phyloP scores from a whole-genome alignment of 2,329 filamentous ascomycete genomes.

The Thelonectria blattea region DNA sequence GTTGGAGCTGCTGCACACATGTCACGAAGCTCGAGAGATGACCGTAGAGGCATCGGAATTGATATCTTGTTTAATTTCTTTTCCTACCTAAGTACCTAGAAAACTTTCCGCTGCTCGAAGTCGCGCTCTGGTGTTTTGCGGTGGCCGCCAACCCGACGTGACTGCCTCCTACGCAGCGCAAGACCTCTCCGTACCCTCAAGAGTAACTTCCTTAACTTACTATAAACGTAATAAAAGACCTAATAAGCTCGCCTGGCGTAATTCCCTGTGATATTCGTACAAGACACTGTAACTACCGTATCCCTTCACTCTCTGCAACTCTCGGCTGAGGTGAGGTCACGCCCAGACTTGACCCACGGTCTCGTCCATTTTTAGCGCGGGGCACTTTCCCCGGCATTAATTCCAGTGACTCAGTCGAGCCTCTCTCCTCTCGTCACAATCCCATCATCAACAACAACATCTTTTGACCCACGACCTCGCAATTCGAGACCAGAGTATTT shows the following conservation, averaged over 20 bases:
- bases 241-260: not conserved
- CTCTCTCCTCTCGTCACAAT: constrained; percentile 22
- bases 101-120: too few relatives aligned
- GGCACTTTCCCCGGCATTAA: constrained; percentile 39
- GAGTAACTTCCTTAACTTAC: not conserved
- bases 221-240: too few relatives aligned
- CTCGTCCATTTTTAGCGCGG: constrained; percentile 40
- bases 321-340: not conserved
- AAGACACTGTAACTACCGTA: too few relatives aligned
- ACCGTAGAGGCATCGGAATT: too few relatives aligned
- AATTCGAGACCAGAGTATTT: not conserved
- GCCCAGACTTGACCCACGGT: constrained; percentile 17
- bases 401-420: constrained; percentile 44
- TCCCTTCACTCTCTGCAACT: not conserved
- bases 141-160: too few relatives aligned
- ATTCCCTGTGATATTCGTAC: too few relatives aligned
- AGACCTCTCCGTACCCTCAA: not conserved
- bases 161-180: not conserved
- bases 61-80: not conserved
- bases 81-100: too few relatives aligned
- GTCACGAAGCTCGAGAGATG: too few relatives aligned
- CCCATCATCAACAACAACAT: constrained; percentile 1
- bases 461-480: not conserved
- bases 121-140: too few relatives aligned
- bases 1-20: too few relatives aligned